Percentiles rank a stretch among this genome's conserved stretches.
These are phyloP conservation scores for Mallotus japonicus DNA, from an alignment of 441 rosid genomes.

Conservation along the genomic window DNA sequence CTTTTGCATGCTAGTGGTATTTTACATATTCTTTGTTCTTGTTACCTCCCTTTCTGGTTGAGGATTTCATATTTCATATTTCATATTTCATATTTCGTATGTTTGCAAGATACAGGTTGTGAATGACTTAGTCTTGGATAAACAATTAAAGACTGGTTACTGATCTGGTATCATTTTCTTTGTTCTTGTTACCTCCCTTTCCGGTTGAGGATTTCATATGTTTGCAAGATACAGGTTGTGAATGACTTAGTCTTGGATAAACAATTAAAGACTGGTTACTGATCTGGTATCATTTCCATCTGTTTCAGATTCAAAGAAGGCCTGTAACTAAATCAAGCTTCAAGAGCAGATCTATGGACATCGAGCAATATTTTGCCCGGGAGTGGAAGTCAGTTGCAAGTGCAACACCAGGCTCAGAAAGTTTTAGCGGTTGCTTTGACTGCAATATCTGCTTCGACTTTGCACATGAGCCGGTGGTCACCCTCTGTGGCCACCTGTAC, in stretches of 20 bases:
- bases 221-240: no score
- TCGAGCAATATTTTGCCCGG: slow-evolving; percentile 43
- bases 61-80: no score
- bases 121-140: neutral
- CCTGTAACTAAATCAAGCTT: slow-evolving; percentile 5
- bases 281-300: slow-evolving; percentile 15
- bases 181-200: no score
- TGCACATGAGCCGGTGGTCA: slow-evolving; percentile 76
- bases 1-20: neutral
- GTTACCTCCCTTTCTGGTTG: neutral
- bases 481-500: slow-evolving; percentile 88
- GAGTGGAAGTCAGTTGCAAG: slow-evolving; percentile 49
- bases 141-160: no score
- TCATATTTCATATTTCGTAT: no score
- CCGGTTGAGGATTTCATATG: no score
- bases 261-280: slow-evolving; percentile 7
- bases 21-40: neutral
- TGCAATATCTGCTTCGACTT: slow-evolving; percentile 83
- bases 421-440: slow-evolving; percentile 52
- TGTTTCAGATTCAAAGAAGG: slow-evolving; percentile 22
- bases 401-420: slow-evolving; percentile 37
- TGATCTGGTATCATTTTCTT: slow-evolving; percentile 21
- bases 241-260: neutral
- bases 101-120: no score
- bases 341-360: slow-evolving; percentile 37